Evolutionary conservation across 805 yeast species (phyloP).

Genomic region (Yamadazyma endophytica): DNA sequence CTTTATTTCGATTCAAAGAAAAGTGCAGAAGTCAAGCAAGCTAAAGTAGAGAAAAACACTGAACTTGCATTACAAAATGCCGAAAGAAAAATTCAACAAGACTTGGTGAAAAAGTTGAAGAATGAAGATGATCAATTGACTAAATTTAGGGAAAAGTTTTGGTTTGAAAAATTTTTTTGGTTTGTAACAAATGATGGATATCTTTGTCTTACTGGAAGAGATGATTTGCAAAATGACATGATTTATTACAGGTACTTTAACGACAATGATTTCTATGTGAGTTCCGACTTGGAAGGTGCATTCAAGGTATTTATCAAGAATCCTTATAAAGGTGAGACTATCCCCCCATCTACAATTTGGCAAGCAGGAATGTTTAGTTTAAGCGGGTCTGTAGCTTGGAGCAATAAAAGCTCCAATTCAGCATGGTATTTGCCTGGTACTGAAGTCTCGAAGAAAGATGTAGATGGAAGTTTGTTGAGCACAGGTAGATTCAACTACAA

Average conservation of each 20-base stretch:
- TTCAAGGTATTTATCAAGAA: constrained; percentile 78
- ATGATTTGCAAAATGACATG: constrained; percentile 72
- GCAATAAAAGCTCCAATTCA: constrained; percentile 70
- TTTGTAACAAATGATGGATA: constrained; percentile 88
- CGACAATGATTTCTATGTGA: constrained; percentile 66
- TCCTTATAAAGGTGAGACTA: constrained; percentile 61
- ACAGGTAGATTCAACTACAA: constrained; percentile 58
- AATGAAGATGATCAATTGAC: constrained; percentile 50
- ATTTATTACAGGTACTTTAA: constrained; percentile 74
- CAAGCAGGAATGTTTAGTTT: constrained; percentile 90
- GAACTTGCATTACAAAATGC: constrained; percentile 77
- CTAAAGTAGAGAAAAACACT: constrained; percentile 74
- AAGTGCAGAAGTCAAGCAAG: constrained; percentile 70
- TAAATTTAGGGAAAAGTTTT: constrained; percentile 65
- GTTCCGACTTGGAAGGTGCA: constrained; percentile 71
- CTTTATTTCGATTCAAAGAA: constrained; percentile 75
- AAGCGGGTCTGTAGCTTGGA: constrained; percentile 87
- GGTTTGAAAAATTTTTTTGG: constrained; percentile 96
- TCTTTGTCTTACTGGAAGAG: constrained; percentile 82
- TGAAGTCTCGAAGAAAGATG: constrained; percentile 67
- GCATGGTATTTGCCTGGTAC: constrained; percentile 80
- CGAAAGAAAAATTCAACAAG: constrained; percentile 69
- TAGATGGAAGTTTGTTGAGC: constrained; percentile 52
- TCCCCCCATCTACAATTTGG: constrained; percentile 82
- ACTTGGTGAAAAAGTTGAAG: constrained; percentile 58